A percentile compares a stretch with the other conserved stretches of the same genome.
Conservation (phyloP, 108 stramenopile genomes). For the Phaeodactylum tricornutum region DNA sequence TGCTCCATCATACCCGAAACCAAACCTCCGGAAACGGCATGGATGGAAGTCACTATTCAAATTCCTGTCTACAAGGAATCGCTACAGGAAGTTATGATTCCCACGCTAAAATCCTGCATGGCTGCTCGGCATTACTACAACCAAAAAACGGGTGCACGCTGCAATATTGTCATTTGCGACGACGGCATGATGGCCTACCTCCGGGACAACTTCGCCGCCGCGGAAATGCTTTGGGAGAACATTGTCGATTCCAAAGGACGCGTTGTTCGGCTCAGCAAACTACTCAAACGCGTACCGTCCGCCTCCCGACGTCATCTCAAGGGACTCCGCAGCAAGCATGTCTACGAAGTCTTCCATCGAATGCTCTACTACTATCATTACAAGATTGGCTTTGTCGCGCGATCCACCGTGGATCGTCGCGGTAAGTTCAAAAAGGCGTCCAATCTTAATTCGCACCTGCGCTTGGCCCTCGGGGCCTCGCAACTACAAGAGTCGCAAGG, state of each 20-base stretch:
- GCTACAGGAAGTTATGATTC: conserved; percentile 33
- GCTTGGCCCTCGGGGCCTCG: conserved; percentile 32
- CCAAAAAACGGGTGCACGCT: conserved; percentile 16
- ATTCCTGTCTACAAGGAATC: conserved; percentile 44
- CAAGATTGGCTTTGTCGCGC: conserved; percentile 37
- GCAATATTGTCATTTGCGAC: conserved; percentile 39
- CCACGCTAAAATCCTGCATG: conserved; percentile 32
- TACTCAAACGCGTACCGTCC: conserved; percentile 26
- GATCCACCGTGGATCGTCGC: conserved; percentile 34
- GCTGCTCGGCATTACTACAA: conserved; percentile 29
- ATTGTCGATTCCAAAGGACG: conserved; percentile 27
- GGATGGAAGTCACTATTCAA: conserved; percentile 37
- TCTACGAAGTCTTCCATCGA: conserved; percentile 46
- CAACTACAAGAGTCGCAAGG: conserved; percentile 13
- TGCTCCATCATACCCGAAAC: conserved; percentile 35
- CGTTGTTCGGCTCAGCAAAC: conserved; percentile 24
- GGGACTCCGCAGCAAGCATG: conserved; percentile 30
- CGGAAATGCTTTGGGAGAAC: conserved; percentile 49
- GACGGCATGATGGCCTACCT: conserved; percentile 44
- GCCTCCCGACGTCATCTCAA: conserved; percentile 38
- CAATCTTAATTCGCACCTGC: conserved; percentile 41
- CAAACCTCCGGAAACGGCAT: conserved; percentile 20
- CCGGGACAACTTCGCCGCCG: conserved; percentile 41
- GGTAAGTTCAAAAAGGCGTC: conserved; percentile 59
- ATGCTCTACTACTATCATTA: conserved; percentile 48